Base-by-base conservation (phyloP, 2,329 filamentous ascomycete species). In the Fusarium sacchari region DNA sequence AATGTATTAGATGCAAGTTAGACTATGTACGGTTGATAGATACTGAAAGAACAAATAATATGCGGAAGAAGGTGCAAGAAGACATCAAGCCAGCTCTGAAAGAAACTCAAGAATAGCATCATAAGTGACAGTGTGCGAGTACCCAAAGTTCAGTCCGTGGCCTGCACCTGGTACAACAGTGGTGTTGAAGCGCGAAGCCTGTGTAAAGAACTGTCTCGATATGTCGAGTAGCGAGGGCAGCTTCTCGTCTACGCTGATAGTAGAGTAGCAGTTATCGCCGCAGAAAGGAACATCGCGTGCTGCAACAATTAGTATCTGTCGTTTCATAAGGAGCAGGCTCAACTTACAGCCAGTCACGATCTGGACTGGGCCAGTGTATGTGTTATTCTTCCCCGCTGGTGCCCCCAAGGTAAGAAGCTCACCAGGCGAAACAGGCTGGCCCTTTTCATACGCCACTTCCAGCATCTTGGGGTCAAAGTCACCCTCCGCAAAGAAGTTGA, bases 371-470 rank as follows among this genome's bases (percentile, higher is more conserved):
- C 89, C 90, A 5, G 77, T 80, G 75, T 88, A 90, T 0, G 77
- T 69, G 60, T 80, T 86, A 7, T 74, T 69, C 24, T 67, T 69
- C 11, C 73, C 71, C 0, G 80, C 82, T 4, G 82, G 79, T 20
- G 78, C 81, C 8, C 83, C 86, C 10, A 91, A 79, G 3, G 89
- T 91, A 46, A 92, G 78, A 4, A 92, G 77, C 79, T 92, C 90
- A 30, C 89, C 90, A 0, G 86, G 75, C 0, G 89, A 86, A 17
- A 88, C 86, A 0, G 90, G 89, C 77, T 91, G 85, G n/a, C 87
- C 87, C 5, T 81, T 86, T 55, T 74, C 66, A 71, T 84, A 85
- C 3, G 86, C 84, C 15, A 82, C 77, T 0, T 84, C 75, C 37
- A 91, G 82, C 18, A 92, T 80, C 6, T 77, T 82, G 3, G 87